These are phyloP conservation scores for Clarkia xantiana DNA, from an alignment of 345 rosid species.

Conservation along the genomic window DNA sequence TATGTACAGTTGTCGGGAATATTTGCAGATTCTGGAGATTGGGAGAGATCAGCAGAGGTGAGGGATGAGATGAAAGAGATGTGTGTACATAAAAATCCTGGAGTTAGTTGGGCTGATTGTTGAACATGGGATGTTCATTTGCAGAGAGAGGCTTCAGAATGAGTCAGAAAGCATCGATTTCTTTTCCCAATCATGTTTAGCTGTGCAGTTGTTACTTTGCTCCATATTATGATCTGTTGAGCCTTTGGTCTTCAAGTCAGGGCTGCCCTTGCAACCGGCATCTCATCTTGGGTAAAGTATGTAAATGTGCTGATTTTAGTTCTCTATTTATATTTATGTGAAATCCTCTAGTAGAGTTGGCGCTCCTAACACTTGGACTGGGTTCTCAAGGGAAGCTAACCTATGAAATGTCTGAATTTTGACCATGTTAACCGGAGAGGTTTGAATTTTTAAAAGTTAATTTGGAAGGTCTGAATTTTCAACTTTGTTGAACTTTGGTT, in stretches of 20 bases:
- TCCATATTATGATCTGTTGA: conserved; percentile 53
- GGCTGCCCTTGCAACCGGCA: conserved; percentile 51
- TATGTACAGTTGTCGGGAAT: conserved; percentile 56
- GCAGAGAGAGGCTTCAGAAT: not conserved
- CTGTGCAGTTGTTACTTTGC: conserved; percentile 37
- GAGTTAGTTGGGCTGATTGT: conserved; percentile 37
- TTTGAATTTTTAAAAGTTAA: no score
- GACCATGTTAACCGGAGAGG: no score
- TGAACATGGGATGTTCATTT: not conserved
- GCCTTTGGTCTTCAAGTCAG: conserved; percentile 33
- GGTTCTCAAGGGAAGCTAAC: conserved; percentile 66
- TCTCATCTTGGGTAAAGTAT: conserved; percentile 50
- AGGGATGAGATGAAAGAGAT: conserved; percentile 35
- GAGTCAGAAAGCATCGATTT: conserved; percentile 44
- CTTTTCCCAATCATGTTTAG: conserved; percentile 52
- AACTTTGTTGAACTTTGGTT: no score
- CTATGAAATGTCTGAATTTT: no score
- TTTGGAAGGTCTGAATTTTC: no score
- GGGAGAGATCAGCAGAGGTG: conserved; percentile 58
- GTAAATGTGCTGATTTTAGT: conserved; percentile 44
- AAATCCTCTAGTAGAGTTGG: conserved; percentile 51
- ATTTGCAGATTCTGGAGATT: conserved; percentile 59
- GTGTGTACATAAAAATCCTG: conserved; percentile 37
- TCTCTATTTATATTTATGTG: conserved; percentile 38
- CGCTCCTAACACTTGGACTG: conserved; percentile 53